These are phyloP conservation scores for Diaporthe destruens DNA, from an alignment of 2,329 filamentous ascomycete species.

Conservation along the genomic window DNA sequence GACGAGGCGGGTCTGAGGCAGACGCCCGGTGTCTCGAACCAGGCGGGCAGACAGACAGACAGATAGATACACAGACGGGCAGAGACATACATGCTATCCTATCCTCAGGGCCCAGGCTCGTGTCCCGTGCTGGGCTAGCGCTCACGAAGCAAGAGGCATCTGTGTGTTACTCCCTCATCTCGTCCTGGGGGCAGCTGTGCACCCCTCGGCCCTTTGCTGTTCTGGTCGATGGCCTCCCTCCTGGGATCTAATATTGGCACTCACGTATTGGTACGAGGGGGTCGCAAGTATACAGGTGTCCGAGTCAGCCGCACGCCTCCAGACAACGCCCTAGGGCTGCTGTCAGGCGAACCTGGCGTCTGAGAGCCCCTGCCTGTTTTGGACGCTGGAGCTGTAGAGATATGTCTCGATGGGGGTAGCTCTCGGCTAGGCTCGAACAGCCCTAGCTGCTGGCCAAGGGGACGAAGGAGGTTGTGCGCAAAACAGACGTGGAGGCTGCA, in stretches of 20 bases:
- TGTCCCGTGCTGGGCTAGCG: conserved; percentile 13
- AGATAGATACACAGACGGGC: not conserved
- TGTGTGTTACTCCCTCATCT: not conserved
- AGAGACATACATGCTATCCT: no score
- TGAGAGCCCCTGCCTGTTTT: not conserved
- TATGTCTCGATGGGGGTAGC: not conserved
- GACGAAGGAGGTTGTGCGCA: no score
- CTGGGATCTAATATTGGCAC: conserved; percentile 11
- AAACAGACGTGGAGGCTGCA: not conserved
- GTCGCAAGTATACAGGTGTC: conserved; percentile 1
- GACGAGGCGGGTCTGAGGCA: conserved; percentile 13
- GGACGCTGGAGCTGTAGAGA: not conserved
- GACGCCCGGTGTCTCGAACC: conserved; percentile 12
- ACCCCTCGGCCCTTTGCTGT: no score
- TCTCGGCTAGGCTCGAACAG: not conserved
- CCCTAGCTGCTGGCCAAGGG: not conserved
- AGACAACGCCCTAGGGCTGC: conserved; percentile 9
- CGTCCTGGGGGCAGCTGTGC: not conserved
- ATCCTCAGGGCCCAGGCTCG: conserved; percentile 6
- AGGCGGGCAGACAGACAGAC: not conserved
- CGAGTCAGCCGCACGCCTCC: conserved; percentile 21
- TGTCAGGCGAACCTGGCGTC: conserved; percentile 13
- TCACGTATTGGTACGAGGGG: not conserved
- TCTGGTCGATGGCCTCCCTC: not conserved
- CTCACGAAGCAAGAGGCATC: not conserved